These are phyloP conservation scores for Aquilaria yunnanensis DNA, from an alignment of 345 rosid species.

Conservation along the genomic window DNA sequence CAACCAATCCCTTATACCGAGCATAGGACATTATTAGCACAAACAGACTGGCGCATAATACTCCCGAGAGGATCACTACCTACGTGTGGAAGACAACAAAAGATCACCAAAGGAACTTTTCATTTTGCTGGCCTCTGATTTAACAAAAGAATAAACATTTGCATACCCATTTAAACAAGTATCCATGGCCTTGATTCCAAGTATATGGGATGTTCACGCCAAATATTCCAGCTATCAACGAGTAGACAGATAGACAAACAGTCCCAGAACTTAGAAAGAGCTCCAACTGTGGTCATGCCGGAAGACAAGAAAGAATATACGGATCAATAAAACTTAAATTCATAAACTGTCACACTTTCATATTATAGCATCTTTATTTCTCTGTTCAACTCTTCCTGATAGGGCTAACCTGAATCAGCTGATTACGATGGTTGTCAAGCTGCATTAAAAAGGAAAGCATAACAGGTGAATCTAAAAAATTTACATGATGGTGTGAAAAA, in stretches of 20 bases:
- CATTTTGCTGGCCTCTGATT: slow-evolving; percentile 3
- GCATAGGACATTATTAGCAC: slow-evolving; percentile 65
- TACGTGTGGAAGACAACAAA: slow-evolving; percentile 13
- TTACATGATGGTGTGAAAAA: background rate
- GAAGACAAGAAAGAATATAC: background rate
- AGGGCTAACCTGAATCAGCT: slow-evolving; percentile 79
- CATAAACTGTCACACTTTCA: too few species aligned
- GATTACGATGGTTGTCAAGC: slow-evolving; percentile 99
- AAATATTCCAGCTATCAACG: slow-evolving; percentile 80
- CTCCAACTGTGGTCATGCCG: slow-evolving; percentile 55
- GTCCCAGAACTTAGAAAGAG: slow-evolving; percentile 77
- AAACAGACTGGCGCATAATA: slow-evolving; percentile 33
- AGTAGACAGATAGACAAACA: slow-evolving; percentile 53
- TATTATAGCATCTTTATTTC: too few species aligned
- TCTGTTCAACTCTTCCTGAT: background rate
- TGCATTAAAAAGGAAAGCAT: slow-evolving; percentile 24
- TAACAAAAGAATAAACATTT: slow-evolving; percentile 1
- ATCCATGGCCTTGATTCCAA: slow-evolving; percentile 66
- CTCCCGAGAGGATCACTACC: slow-evolving; percentile 63
- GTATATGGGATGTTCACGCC: slow-evolving; percentile 96
- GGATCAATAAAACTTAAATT: too few species aligned
- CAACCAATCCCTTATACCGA: slow-evolving; percentile 81
- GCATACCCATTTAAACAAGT: slow-evolving; percentile 80
- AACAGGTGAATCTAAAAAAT: background rate
- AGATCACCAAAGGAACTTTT: background rate